phyloP scores from a whole-genome alignment of 495 filamentous ascomycete species.

The Aspergillus carlsbadensis region DNA sequence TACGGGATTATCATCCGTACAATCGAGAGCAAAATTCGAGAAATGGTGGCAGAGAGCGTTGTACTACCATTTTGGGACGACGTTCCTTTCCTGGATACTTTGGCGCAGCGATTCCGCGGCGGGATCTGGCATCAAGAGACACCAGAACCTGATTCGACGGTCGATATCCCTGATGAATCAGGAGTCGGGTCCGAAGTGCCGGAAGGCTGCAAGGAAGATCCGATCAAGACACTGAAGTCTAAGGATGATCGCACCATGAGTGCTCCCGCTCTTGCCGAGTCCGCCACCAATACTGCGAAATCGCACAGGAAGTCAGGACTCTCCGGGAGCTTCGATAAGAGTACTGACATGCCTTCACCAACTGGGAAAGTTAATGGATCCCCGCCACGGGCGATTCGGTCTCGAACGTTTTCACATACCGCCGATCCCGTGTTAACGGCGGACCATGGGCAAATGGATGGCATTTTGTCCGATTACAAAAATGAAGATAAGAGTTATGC shows the following conservation, averaged over 20 bases:
- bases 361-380: conserved; percentile 37
- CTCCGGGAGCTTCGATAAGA: conserved; percentile 26
- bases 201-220: conserved; percentile 32
- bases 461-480: conserved; percentile 40
- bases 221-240: conserved; percentile 34
- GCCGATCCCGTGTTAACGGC: conserved; percentile 63
- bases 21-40: conserved; percentile 91
- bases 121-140: conserved; percentile 80
- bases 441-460: conserved; percentile 61
- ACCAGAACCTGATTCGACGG: conserved; percentile 42
- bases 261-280: conserved; percentile 43
- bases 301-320: conserved; percentile 32
- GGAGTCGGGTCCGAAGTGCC: conserved; percentile 49
- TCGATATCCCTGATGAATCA: conserved; percentile 55
- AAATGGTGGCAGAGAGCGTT: conserved; percentile 87
- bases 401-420: conserved; percentile 62
- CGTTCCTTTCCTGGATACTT: conserved; percentile 80
- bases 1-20: conserved; percentile 87
- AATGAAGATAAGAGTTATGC: conserved; percentile 54
- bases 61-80: conserved; percentile 98
- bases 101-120: conserved; percentile 73
- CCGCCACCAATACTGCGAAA: conserved; percentile 27
- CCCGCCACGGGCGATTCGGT: conserved; percentile 56
- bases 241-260: conserved; percentile 63
- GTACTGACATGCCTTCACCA: conserved; percentile 37